A percentile compares a stretch with the other conserved stretches of the same genome.
These are phyloP conservation scores for Serendipita sp. DNA, from an alignment of 768 basidiomycete species.

Conservation along the genomic window DNA sequence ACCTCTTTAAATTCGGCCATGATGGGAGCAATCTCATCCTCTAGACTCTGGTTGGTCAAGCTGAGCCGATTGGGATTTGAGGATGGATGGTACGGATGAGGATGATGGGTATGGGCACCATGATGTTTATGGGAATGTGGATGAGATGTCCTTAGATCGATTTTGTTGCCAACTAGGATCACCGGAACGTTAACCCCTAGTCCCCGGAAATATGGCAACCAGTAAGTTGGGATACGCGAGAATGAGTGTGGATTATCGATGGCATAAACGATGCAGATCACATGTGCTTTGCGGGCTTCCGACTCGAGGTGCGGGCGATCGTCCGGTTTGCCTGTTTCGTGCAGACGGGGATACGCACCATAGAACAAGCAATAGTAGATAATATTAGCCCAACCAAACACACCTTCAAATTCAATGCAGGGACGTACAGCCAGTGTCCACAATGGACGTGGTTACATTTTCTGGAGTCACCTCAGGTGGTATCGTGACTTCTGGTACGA, in stretches of 20 bases:
- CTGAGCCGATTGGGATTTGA: conserved; percentile 20
- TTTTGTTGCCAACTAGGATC: conserved; percentile 96
- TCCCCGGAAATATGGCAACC: conserved; percentile 89
- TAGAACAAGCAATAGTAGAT: neutral
- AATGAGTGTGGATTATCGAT: conserved; percentile 95
- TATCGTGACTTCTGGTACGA: conserved; percentile 94
- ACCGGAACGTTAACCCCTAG: conserved; percentile 96
- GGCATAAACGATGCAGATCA: conserved; percentile 93
- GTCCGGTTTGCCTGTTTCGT: conserved; percentile 51
- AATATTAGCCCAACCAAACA: neutral
- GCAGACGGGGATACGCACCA: neutral
- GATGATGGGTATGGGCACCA: neutral
- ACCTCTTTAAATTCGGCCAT: conserved; percentile 99
- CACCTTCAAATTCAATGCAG: neutral
- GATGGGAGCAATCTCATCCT: conserved; percentile 88
- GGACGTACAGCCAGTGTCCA: conserved; percentile 79
- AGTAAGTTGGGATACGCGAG: conserved; percentile 93
- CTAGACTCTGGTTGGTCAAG: conserved; percentile 84
- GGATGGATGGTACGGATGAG: neutral
- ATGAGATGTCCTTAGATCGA: conserved; percentile 72
- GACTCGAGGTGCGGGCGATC: conserved; percentile 81
- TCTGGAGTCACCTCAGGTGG: conserved; percentile 95
- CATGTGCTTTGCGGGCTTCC: conserved; percentile 93
- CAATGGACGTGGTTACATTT: conserved; percentile 94
- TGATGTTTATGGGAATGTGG: neutral